phyloP scores from a whole-genome alignment of 305 asterid genomes.

The Solanum hybrid region DNA sequence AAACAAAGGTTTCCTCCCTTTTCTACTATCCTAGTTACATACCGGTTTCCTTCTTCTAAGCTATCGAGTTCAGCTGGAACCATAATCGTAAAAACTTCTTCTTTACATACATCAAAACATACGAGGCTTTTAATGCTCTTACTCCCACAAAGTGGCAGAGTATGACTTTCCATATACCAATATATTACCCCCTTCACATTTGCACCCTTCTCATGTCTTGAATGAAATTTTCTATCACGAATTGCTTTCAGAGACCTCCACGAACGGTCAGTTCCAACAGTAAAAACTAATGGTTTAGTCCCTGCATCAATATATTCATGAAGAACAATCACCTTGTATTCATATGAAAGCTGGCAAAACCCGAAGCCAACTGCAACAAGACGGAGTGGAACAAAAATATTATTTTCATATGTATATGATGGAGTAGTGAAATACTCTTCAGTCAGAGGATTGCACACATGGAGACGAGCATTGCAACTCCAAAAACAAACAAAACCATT shows the following conservation, averaged over 20 bases:
- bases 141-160: background rate
- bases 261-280: background rate
- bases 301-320: background rate
- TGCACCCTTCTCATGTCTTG: background rate
- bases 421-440: background rate
- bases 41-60: background rate
- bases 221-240: background rate
- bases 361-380: background rate
- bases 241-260: background rate
- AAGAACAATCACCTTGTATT: background rate
- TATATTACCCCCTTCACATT: background rate
- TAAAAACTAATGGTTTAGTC: background rate
- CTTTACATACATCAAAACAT: background rate
- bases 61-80: background rate
- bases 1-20: background rate
- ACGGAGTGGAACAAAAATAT: rapidly evolving
- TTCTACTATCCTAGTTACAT: background rate
- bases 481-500: too few species aligned
- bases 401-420: background rate
- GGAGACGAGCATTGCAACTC: background rate
- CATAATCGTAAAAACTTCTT: background rate
- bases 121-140: background rate
- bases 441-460: background rate
- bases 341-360: background rate
- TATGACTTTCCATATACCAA: background rate